Conservation (phyloP, 2,329 filamentous ascomycete genomes). For the Mollisia scopiformis region DNA sequence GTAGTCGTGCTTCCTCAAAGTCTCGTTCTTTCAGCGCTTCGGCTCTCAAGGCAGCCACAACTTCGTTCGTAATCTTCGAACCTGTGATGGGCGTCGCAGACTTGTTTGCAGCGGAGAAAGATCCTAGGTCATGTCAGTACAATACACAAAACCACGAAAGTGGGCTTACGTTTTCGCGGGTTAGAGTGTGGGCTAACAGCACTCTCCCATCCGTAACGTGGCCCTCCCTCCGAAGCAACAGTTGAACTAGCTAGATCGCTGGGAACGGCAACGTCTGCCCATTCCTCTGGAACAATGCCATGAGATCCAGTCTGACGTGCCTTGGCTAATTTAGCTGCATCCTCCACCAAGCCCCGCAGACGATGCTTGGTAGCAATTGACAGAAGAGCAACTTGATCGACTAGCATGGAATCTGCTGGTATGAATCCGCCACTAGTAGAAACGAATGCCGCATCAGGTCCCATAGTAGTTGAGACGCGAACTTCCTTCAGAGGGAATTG, state of each 20-base stretch:
- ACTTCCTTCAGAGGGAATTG: slow-evolving; percentile 39
- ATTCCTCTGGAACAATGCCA: slow-evolving; percentile 76
- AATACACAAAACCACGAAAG: slow-evolving; percentile 10
- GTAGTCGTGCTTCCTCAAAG: slow-evolving; percentile 72
- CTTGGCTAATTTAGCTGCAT: slow-evolving; percentile 70
- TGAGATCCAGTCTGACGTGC: slow-evolving; percentile 79
- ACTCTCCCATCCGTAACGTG: slow-evolving; percentile 46
- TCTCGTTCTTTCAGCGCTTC: slow-evolving; percentile 68
- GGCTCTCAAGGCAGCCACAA: slow-evolving; percentile 58
- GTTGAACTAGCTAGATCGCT: slow-evolving; percentile 40
- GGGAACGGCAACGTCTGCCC: slow-evolving; percentile 69
- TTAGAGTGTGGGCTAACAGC: slow-evolving; percentile 57
- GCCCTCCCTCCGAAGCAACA: slow-evolving; percentile 29
- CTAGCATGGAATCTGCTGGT: slow-evolving; percentile 73
- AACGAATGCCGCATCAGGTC: slow-evolving; percentile 65
- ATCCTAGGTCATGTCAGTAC: slow-evolving; percentile 34
- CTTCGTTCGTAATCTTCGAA: slow-evolving; percentile 43
- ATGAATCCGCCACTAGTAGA: slow-evolving; percentile 70
- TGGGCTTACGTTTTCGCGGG: slow-evolving; percentile 61
- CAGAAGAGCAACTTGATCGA: slow-evolving; percentile 81
- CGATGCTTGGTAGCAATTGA: slow-evolving; percentile 84
- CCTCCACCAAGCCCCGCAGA: slow-evolving; percentile 74
- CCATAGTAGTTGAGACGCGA: slow-evolving; percentile 57
- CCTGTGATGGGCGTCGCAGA: slow-evolving; percentile 47
- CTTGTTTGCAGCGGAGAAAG: slow-evolving; percentile 38